Evolutionary conservation across 208 protist genomes (phyloP).

Genomic region (Leishmania braziliensis): DNA sequence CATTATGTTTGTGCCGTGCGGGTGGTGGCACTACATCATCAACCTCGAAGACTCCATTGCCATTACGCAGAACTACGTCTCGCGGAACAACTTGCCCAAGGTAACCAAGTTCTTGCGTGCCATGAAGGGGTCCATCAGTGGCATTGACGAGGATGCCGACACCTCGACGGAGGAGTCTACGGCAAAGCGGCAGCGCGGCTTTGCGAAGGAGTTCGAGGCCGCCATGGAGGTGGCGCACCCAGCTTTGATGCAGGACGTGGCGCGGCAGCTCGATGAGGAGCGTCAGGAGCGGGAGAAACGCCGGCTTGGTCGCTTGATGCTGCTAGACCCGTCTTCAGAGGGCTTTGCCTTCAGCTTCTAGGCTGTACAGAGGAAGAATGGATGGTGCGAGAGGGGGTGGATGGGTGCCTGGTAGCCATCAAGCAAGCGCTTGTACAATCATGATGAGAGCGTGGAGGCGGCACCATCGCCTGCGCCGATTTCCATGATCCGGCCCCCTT

Average conservation of each 20-base stretch:
- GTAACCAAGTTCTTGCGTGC: slow-evolving; percentile 85
- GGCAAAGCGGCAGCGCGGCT: slow-evolving; percentile 44
- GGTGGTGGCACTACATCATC: slow-evolving; percentile 92
- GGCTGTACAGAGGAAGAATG: neutral
- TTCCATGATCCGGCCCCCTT: neutral
- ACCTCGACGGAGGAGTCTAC: slow-evolving; percentile 46
- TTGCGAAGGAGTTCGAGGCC: slow-evolving; percentile 66
- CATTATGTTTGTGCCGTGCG: slow-evolving; percentile 90
- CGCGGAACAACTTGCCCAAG: slow-evolving; percentile 63
- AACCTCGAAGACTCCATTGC: slow-evolving; percentile 88
- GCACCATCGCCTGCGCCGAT: neutral
- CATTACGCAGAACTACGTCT: slow-evolving; percentile 93
- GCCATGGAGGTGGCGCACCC: slow-evolving; percentile 64
- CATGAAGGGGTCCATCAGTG: slow-evolving; percentile 86
- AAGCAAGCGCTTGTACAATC: neutral
- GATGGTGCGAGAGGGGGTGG: neutral
- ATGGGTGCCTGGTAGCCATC: neutral
- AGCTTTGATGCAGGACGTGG: slow-evolving; percentile 57
- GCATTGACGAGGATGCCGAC: slow-evolving; percentile 86
- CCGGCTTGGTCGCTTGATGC: slow-evolving; percentile 40
- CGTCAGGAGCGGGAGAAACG: slow-evolving; percentile 51
- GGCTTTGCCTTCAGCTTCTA: slow-evolving; percentile 85
- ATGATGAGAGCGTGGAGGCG: neutral
- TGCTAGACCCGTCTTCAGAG: slow-evolving; percentile 59
- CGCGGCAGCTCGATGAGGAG: slow-evolving; percentile 54